phyloP scores from a whole-genome alignment of 169 alveolate species.

The Perkinsus olseni region DNA sequence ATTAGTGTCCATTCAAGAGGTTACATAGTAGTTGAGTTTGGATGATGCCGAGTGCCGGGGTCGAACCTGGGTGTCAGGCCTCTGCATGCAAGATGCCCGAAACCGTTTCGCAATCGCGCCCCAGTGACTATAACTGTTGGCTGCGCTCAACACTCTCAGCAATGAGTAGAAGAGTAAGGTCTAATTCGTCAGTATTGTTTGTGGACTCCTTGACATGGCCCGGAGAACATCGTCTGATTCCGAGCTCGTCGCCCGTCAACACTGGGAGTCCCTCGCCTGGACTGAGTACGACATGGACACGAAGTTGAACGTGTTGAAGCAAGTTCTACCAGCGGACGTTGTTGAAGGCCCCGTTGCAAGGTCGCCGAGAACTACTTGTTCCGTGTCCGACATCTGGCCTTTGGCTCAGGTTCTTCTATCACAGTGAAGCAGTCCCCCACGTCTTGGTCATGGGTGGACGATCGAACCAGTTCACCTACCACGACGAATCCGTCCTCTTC shows the following conservation, averaged over 20 bases:
- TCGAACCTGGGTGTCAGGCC: too few relatives aligned
- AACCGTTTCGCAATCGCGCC: neutral
- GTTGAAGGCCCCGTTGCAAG: neutral
- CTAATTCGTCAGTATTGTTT: too few relatives aligned
- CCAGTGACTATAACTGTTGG: neutral
- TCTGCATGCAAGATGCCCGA: neutral
- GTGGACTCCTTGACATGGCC: neutral
- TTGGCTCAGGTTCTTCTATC: neutral
- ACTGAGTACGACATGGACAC: neutral
- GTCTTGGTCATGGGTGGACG: neutral
- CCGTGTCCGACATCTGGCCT: neutral
- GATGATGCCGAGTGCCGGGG: too few relatives aligned
- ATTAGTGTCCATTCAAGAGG: too few relatives aligned
- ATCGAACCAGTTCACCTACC: neutral
- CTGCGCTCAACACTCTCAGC: neutral
- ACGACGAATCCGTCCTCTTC: neutral
- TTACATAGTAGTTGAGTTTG: too few relatives aligned
- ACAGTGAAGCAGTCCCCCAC: neutral
- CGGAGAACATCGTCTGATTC: neutral
- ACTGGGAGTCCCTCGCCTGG: neutral
- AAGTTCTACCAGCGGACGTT: neutral
- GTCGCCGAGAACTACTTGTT: neutral
- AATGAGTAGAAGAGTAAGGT: too few relatives aligned
- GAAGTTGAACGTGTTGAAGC: neutral
- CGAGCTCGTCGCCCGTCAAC: neutral